Percentiles rank a stretch among this genome's conserved stretches.
phyloP scores from a whole-genome alignment of 805 yeast species.

The Wickerhamomyces strasburgensis region DNA sequence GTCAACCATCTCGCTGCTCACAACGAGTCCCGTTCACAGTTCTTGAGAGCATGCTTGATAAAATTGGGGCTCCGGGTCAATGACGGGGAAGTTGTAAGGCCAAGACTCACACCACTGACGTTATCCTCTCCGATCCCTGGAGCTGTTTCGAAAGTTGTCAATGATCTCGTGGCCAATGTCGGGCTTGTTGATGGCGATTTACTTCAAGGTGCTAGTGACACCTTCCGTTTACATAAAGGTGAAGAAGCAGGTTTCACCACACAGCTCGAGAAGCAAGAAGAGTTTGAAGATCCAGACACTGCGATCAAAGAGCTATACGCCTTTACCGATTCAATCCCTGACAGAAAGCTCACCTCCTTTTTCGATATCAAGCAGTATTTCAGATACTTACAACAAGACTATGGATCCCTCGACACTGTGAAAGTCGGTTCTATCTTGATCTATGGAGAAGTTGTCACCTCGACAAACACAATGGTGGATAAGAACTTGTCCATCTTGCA shows the following conservation, averaged over 20 bases:
- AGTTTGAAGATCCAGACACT: slow-evolving; percentile 49
- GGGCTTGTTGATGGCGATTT: slow-evolving; percentile 37
- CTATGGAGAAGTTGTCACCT: slow-evolving; percentile 87
- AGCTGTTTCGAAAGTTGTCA: slow-evolving; percentile 29
- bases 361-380: slow-evolving; percentile 63
- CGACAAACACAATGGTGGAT: slow-evolving; percentile 78
- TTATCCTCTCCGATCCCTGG: slow-evolving; percentile 39
- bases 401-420: slow-evolving; percentile 26
- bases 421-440: slow-evolving; percentile 58
- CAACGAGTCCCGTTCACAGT: slow-evolving; percentile 46
- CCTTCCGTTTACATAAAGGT: slow-evolving; percentile 44
- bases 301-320: slow-evolving; percentile 53
- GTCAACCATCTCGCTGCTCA: slow-evolving; percentile 36
- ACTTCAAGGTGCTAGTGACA: slow-evolving; percentile 51
- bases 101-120: slow-evolving; percentile 64
- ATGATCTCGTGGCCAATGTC: slow-evolving; percentile 26
- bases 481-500: slow-evolving; percentile 56
- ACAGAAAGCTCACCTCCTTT: slow-evolving; percentile 56
- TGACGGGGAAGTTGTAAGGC: slow-evolving; percentile 43
- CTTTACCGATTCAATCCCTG: slow-evolving; percentile 43
- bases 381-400: slow-evolving; percentile 32
- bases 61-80: slow-evolving; percentile 71
- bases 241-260: slow-evolving; percentile 22
- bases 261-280: slow-evolving; percentile 27
- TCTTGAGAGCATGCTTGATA: slow-evolving; percentile 51